Conservation (phyloP, 2,329 filamentous ascomycete species). For the Pseudogymnoascus sp. region DNA sequence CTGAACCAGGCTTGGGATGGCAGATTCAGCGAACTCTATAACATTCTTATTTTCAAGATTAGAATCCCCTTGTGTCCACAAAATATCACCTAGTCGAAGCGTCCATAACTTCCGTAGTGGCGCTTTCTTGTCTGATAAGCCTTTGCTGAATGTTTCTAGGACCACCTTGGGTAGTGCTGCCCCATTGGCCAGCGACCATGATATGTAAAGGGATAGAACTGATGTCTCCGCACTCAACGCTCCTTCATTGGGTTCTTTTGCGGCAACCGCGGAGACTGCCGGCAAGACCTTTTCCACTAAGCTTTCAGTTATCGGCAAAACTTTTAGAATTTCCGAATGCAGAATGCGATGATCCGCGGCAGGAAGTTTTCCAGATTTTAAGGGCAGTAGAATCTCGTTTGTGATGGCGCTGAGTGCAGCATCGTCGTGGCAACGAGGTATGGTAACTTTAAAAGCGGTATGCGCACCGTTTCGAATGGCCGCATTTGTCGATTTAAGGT, state of each 20-base stretch:
- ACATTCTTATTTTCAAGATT: slow-evolving; percentile 39
- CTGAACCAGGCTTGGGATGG: slow-evolving; percentile 50
- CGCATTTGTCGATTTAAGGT: slow-evolving; percentile 81
- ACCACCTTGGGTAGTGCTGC: slow-evolving; percentile 56
- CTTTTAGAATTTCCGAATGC: slow-evolving; percentile 71
- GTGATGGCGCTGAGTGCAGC: slow-evolving; percentile 56
- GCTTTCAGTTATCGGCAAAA: slow-evolving; percentile 49
- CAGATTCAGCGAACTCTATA: slow-evolving; percentile 42
- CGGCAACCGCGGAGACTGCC: slow-evolving; percentile 57
- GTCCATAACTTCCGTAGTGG: slow-evolving; percentile 74
- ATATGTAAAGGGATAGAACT: slow-evolving; percentile 58
- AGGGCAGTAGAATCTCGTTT: slow-evolving; percentile 67
- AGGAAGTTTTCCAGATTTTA: slow-evolving; percentile 77
- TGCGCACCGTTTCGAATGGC: slow-evolving; percentile 68
- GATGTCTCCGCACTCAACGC: slow-evolving; percentile 69
- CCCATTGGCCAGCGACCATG: slow-evolving; percentile 51
- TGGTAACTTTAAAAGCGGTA: slow-evolving; percentile 63
- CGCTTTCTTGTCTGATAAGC: slow-evolving; percentile 75
- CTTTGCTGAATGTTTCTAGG: slow-evolving; percentile 67
- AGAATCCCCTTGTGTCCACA: slow-evolving; percentile 48
- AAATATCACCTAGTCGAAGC: slow-evolving; percentile 60
- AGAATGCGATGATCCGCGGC: slow-evolving; percentile 76
- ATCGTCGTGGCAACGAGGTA: slow-evolving; percentile 50
- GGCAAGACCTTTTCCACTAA: slow-evolving; percentile 59
- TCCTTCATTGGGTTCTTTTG: slow-evolving; percentile 82